Percentiles rank a stretch among this genome's conserved stretches.
Evolutionary conservation across 768 basidiomycete genomes (phyloP).

Genomic region (Lactifluus subvellereus): DNA sequence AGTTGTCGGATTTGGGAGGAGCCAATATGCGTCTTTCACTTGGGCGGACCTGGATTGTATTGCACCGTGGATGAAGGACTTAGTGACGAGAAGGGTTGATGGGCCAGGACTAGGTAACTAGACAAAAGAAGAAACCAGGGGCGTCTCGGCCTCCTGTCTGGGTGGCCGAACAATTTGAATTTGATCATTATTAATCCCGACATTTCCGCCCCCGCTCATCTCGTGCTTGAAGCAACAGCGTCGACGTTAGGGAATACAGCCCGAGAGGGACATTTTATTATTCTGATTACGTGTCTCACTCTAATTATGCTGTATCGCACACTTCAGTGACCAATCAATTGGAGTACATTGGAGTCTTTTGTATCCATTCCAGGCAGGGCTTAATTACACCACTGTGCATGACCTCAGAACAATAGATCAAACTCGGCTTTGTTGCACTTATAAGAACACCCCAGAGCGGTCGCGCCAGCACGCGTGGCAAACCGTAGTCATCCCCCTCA

Average conservation of each 20-base stretch:
- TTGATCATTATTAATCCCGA: neutral
- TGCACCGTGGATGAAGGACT: slow-evolving; percentile 74
- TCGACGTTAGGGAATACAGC: neutral
- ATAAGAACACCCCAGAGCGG: slow-evolving; percentile 6
- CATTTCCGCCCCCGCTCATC: neutral
- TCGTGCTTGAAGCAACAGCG: neutral
- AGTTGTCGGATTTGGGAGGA: slow-evolving; percentile 42
- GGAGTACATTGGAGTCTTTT: neutral
- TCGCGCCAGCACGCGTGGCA: slow-evolving; percentile 1
- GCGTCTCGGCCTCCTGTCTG: neutral
- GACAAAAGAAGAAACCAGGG: slow-evolving; percentile 15
- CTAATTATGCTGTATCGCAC: slow-evolving; percentile 8
- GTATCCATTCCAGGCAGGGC: neutral
- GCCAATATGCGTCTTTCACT: slow-evolving; percentile 63
- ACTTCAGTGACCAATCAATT: neutral
- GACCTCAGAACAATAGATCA: slow-evolving; percentile 12
- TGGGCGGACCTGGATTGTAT: slow-evolving; percentile 65
- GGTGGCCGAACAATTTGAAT: neutral
- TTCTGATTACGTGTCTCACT: slow-evolving; percentile 6
- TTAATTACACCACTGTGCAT: neutral
- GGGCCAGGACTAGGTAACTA: slow-evolving; percentile 68
- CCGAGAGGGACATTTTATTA: neutral
- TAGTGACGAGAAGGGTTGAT: slow-evolving; percentile 56
- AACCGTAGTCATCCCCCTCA: slow-evolving; percentile 3
- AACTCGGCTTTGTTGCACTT: neutral